These are phyloP conservation scores for Luffa acutangula DNA, from an alignment of 306 rosid genomes.

Conservation along the genomic window DNA sequence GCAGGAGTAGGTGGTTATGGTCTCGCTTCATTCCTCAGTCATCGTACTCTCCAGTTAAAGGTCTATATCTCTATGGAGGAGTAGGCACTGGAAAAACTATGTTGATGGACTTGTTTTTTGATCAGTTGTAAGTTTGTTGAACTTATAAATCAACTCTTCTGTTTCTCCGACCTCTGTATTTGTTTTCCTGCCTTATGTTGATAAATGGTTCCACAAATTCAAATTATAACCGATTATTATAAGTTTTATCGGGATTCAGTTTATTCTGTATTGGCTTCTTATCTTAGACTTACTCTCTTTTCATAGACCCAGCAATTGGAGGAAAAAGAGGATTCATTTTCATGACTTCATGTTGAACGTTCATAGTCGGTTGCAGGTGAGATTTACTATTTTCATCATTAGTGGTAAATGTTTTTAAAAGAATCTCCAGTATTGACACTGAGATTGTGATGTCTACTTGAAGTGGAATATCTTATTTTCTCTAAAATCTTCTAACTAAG, in stretches of 20 bases:
- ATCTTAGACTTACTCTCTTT: slow-evolving; percentile 17
- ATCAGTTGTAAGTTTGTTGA: slow-evolving; percentile 71
- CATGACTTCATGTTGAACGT: slow-evolving; percentile 94
- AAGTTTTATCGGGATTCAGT: background rate
- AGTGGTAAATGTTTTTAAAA: background rate
- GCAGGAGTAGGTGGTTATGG: slow-evolving; percentile 93
- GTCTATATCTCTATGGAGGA: slow-evolving; percentile 93
- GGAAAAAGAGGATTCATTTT: slow-evolving; percentile 89
- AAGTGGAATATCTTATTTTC: background rate
- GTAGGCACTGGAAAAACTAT: slow-evolving; percentile 99
- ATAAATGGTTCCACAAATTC: background rate
- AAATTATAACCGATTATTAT: background rate
- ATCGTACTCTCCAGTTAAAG: slow-evolving; percentile 69
- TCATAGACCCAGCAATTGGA: slow-evolving; percentile 71
- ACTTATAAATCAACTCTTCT: background rate
- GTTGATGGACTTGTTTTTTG: slow-evolving; percentile 91
- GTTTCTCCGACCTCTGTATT: background rate
- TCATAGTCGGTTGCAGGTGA: slow-evolving; percentile 85
- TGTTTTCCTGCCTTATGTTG: background rate
- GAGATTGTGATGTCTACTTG: background rate
- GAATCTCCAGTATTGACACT: background rate
- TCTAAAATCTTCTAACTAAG: background rate
- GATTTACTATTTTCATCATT: slow-evolving; percentile 14
- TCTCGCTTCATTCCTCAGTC: slow-evolving; percentile 82
- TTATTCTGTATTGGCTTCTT: background rate